Evolutionary conservation across 345 rosid species (phyloP).

Genomic region (Eucalyptus virginea): DNA sequence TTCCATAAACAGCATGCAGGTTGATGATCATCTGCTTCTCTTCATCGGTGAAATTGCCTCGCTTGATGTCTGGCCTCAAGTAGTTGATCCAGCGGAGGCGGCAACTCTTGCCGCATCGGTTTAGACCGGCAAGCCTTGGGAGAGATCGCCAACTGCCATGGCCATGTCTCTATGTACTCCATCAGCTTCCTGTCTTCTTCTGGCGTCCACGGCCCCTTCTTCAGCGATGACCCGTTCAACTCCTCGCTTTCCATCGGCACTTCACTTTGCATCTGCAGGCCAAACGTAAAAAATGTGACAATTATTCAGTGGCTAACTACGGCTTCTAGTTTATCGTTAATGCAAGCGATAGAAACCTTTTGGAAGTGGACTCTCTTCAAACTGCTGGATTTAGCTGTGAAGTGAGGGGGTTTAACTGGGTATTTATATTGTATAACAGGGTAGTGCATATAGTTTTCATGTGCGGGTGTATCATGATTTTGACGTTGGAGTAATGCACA

Average conservation of each 20-base stretch:
- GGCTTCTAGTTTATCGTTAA: background rate
- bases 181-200: conserved; percentile 53
- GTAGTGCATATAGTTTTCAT: background rate
- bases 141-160: conserved; percentile 84
- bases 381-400: background rate
- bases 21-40: conserved; percentile 67
- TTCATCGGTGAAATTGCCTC: conserved; percentile 62
- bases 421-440: background rate
- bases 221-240: conserved; percentile 37
- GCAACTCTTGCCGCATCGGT: conserved; percentile 81
- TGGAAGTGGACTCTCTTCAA: background rate
- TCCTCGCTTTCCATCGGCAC: background rate
- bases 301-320: background rate
- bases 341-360: background rate
- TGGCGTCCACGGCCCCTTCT: conserved; percentile 78
- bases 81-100: conserved; percentile 77
- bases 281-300: background rate
- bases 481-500: background rate
- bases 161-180: conserved; percentile 42
- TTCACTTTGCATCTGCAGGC: background rate
- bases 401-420: background rate
- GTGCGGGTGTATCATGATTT: background rate
- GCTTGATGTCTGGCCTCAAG: conserved; percentile 68
- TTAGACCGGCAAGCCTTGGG: conserved; percentile 59
- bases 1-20: conserved; percentile 62